Conservation (phyloP, 176 grass and related monocot species). For the Panicum miliaceum region DNA sequence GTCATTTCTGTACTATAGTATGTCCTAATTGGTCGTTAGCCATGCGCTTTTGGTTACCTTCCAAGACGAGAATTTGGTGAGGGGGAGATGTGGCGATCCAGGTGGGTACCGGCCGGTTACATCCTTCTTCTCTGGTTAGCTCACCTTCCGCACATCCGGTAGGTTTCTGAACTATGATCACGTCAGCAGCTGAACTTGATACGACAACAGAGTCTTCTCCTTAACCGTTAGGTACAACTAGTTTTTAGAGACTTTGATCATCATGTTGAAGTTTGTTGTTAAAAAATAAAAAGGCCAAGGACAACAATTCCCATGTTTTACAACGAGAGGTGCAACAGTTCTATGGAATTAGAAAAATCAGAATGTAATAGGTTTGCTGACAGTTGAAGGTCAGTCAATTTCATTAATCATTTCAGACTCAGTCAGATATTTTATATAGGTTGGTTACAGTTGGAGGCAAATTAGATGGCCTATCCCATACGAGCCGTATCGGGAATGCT, state of each 20-base stretch:
- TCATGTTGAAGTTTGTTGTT: no score
- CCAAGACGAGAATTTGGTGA: background rate
- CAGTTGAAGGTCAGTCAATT: background rate
- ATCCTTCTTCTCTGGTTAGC: background rate
- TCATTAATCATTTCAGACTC: background rate
- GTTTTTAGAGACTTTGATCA: no score
- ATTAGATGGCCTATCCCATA: no score
- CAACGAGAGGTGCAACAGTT: no score
- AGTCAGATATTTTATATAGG: background rate
- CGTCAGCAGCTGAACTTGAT: background rate
- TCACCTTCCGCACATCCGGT: background rate
- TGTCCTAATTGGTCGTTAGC: background rate
- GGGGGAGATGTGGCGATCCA: background rate
- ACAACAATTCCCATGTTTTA: no score
- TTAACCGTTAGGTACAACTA: background rate
- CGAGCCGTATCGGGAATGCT: no score
- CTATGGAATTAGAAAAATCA: background rate
- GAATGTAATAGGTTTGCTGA: background rate
- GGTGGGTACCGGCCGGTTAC: background rate
- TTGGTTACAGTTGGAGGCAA: no score
- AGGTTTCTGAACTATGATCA: background rate
- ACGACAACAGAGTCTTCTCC: background rate
- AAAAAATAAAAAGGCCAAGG: no score
- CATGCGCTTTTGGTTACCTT: background rate
- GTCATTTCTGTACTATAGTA: no score